Evolutionary conservation across 1,284 basidiomycete genomes (phyloP).

Genomic region (Thelephora terrestris): DNA sequence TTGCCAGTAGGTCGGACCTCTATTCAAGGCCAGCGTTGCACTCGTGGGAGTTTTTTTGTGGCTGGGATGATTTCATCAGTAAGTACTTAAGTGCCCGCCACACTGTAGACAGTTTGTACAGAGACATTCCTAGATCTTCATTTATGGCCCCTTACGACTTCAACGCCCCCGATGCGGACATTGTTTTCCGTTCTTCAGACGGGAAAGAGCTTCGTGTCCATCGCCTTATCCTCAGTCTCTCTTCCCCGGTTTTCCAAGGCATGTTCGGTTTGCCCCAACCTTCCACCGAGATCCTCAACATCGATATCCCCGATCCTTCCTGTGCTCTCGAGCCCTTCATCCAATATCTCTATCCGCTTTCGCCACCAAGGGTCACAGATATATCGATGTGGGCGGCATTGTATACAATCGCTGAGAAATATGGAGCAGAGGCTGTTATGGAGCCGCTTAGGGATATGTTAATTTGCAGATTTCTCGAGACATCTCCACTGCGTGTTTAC

Average conservation of each 20-base stretch:
- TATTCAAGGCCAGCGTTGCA: no score
- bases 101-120: no score
- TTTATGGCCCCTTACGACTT: constrained; percentile 1
- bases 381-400: constrained; percentile 43
- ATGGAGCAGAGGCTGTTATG: constrained; percentile 42
- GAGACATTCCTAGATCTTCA: no score
- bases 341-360: constrained; percentile 35
- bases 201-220: constrained; percentile 10
- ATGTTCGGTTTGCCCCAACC: constrained; percentile 14
- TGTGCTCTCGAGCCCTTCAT: constrained; percentile 38
- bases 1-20: no score
- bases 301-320: constrained; percentile 45
- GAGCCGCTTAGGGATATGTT: constrained; percentile 40
- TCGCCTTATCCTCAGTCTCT: constrained; percentile 8
- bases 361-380: constrained; percentile 12
- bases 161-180: constrained; percentile 10
- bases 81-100: no score
- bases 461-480: constrained; percentile 35
- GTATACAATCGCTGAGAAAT: constrained; percentile 39
- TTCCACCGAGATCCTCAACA: constrained; percentile 12
- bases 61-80: no score
- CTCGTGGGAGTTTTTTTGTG: no score
- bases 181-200: constrained; percentile 10
- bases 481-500: constrained; percentile 49
- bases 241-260: constrained; percentile 11